A percentile compares a stretch with the other conserved stretches of the same genome.
These are phyloP conservation scores for Oropetium thomaeum DNA, from an alignment of 176 grass and related monocot genomes.

Conservation along the genomic window DNA sequence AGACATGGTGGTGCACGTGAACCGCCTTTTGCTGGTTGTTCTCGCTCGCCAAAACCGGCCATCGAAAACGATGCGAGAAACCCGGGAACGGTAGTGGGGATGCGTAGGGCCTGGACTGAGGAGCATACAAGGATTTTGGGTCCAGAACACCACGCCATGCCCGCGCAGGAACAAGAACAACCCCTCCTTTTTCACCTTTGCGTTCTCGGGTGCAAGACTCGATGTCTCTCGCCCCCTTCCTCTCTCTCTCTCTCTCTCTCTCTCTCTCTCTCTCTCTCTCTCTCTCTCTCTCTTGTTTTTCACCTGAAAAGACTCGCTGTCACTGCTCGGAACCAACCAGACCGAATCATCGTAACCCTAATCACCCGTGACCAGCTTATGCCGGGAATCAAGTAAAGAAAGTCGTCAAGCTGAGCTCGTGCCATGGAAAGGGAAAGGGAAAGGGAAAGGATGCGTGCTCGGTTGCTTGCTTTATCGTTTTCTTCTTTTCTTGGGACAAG, in stretches of 20 bases:
- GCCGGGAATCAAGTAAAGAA: not conserved
- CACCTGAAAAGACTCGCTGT: constrained; percentile 32
- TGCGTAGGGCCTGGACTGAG: constrained; percentile 33
- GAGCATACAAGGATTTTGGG: constrained; percentile 43
- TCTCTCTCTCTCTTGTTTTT: too few relatives aligned
- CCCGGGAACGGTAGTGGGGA: constrained; percentile 6
- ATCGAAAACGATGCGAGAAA: not conserved
- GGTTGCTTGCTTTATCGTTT: not conserved
- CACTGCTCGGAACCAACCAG: not conserved
- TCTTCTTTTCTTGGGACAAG: not conserved
- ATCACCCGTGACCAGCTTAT: not conserved
- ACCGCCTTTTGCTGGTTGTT: not conserved
- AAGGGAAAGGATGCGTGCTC: too few relatives aligned
- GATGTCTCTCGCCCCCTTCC: not conserved
- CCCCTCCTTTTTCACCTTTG: constrained; percentile 2
- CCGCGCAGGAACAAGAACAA: too few relatives aligned
- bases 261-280: too few relatives aligned
- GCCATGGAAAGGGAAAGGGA: not conserved
- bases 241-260: too few relatives aligned
- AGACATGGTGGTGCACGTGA: constrained; percentile 3
- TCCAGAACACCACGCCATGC: constrained; percentile 31
- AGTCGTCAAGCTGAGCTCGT: not conserved
- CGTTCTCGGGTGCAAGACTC: not conserved
- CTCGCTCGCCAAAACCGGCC: not conserved
- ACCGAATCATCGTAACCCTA: constrained; percentile 48